phyloP scores from a whole-genome alignment of 148 eudicot species.

The Rhododendron griersonianum region DNA sequence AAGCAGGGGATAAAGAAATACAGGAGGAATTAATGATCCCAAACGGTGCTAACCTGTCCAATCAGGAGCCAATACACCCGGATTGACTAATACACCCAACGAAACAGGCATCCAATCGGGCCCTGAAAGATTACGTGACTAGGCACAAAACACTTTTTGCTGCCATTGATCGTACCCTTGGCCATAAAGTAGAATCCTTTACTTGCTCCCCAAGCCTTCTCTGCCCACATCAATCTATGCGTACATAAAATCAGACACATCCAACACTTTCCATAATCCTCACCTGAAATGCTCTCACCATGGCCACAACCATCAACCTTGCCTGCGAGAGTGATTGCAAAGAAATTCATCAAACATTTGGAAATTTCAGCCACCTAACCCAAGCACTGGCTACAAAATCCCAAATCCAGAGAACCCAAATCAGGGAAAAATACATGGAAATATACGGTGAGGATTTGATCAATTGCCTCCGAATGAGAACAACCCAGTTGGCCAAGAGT shows the following conservation, averaged over 20 bases:
- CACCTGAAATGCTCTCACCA: no score
- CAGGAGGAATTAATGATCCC: no score
- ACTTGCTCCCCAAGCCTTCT: constrained; percentile 13
- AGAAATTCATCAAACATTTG: background rate
- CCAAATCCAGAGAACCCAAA: constrained; percentile 31
- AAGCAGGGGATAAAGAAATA: no score
- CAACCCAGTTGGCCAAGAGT: background rate
- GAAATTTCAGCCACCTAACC: constrained; percentile 25
- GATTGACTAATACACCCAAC: no score
- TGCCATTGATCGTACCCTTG: background rate
- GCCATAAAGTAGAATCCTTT: background rate
- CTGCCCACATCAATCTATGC: background rate
- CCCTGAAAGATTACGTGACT: no score
- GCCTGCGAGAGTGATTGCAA: no score
- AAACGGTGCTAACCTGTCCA: no score
- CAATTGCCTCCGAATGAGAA: constrained; percentile 18
- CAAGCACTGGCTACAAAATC: constrained; percentile 22
- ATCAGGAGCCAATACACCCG: no score
- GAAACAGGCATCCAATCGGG: no score
- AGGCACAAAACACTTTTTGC: background rate
- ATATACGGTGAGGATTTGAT: constrained; percentile 50
- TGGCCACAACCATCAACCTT: no score
- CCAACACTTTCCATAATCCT: no score
- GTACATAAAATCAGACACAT: no score
- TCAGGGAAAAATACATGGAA: constrained; percentile 45